phyloP scores from a whole-genome alignment of 2,329 filamentous ascomycete species.

The Scedosporium aurantiacum region DNA sequence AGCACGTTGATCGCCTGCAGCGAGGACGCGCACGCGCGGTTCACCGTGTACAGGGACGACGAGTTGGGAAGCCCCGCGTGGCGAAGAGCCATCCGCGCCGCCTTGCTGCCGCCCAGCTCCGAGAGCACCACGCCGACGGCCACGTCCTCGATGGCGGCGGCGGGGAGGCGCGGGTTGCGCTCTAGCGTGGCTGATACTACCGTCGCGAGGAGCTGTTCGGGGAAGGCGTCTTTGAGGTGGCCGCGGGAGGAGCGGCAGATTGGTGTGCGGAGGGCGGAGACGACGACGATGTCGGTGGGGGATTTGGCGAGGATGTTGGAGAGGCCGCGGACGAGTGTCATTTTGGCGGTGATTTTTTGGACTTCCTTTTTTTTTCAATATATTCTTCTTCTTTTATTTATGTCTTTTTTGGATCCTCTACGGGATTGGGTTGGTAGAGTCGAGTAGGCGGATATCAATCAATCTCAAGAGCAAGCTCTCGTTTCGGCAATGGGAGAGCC shows the following conservation, averaged over 20 bases:
- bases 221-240: conserved; percentile 75
- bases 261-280: conserved; percentile 82
- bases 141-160: conserved; percentile 63
- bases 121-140: conserved; percentile 82
- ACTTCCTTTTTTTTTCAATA: not conserved
- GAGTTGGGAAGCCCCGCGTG: conserved; percentile 65
- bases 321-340: conserved; percentile 53
- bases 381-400: not conserved
- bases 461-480: too few species aligned
- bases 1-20: conserved; percentile 67
- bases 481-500: too few species aligned
- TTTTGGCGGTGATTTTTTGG: conserved; percentile 16
- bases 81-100: conserved; percentile 80
- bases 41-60: conserved; percentile 75
- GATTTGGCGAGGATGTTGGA: conserved; percentile 67
- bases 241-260: conserved; percentile 77
- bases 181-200: conserved; percentile 36
- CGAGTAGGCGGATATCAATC: not conserved
- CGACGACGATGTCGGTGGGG: conserved; percentile 74
- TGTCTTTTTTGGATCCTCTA: not conserved
- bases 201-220: conserved; percentile 71
- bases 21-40: conserved; percentile 73
- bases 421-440: not conserved
- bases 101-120: conserved; percentile 83
- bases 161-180: conserved; percentile 61